Conservation (phyloP, 2,329 filamentous ascomycete genomes). For the Calonectria naviculata region DNA sequence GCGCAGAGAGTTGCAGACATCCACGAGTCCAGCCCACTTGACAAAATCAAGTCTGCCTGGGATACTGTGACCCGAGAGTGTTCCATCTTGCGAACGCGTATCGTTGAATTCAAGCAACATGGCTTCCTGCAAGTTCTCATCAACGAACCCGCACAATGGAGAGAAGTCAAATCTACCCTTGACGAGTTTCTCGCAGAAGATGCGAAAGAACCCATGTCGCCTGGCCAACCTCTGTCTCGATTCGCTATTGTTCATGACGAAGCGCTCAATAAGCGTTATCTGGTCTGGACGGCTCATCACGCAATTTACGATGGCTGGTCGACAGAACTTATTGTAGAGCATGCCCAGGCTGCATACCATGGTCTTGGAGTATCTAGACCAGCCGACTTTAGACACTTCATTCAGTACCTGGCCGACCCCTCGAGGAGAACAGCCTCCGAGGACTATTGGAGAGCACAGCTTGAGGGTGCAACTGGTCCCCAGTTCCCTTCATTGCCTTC, state of each 20-base stretch:
- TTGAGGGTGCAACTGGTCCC: background rate
- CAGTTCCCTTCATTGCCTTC: background rate
- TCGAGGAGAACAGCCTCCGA: background rate
- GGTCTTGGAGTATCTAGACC: background rate
- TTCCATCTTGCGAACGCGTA: conserved; percentile 56
- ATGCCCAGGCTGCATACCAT: conserved; percentile 12
- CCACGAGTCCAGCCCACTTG: background rate
- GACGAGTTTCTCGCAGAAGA: conserved; percentile 50
- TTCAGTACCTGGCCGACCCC: background rate
- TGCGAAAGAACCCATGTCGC: conserved; percentile 47
- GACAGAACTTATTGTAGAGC: conserved; percentile 10
- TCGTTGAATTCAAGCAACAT: conserved; percentile 52
- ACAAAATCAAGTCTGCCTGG: conserved; percentile 16
- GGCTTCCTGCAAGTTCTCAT: conserved; percentile 59
- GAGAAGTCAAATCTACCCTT: conserved; percentile 31
- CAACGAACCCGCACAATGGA: conserved; percentile 48
- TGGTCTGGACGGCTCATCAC: conserved; percentile 40
- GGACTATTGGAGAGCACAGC: background rate
- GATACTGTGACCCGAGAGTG: conserved; percentile 5
- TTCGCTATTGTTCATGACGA: conserved; percentile 50
- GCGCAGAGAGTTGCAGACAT: conserved; percentile 26
- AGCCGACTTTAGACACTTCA: background rate
- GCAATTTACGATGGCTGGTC: conserved; percentile 42
- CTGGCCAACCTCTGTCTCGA: conserved; percentile 54
- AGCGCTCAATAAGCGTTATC: background rate